Evolutionary conservation across 2,329 filamentous ascomycete species (phyloP).

Genomic region (Alternaria ethzedia): DNA sequence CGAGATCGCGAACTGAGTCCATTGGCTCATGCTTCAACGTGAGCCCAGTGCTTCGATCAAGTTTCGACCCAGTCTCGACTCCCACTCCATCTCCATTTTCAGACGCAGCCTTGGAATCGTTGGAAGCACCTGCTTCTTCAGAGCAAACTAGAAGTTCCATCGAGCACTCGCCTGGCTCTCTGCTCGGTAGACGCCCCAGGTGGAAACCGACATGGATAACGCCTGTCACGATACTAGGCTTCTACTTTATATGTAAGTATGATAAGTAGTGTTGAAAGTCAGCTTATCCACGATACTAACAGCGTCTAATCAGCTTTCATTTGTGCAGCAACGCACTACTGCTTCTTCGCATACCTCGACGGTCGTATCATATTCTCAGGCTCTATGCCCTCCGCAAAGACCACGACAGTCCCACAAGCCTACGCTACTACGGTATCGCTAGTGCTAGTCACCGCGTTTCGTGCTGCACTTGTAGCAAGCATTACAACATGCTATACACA

Average conservation of each 20-base stretch:
- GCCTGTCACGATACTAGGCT: not conserved
- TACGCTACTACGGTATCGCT: not conserved
- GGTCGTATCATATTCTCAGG: not conserved
- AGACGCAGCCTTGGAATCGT: not conserved
- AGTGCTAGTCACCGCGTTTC: not conserved
- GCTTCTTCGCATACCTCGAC: not conserved
- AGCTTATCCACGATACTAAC: fast-evolving
- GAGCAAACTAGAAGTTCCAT: not conserved
- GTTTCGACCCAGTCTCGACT: not conserved
- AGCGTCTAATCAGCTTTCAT: not conserved
- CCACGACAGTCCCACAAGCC: not conserved
- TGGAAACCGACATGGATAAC: not conserved
- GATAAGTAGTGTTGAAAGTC: fast-evolving
- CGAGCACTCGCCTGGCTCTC: not conserved
- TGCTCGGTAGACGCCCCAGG: not conserved
- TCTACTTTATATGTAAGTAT: not conserved
- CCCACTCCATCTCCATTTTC: not conserved
- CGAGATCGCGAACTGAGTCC: fast-evolving
- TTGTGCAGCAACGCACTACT: not conserved
- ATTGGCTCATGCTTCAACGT: not conserved
- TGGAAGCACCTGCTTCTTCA: not conserved
- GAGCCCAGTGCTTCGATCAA: not conserved
- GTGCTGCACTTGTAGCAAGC: not conserved
- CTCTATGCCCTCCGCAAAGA: not conserved
- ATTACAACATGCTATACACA: not conserved